A percentile compares a stretch with the other conserved stretches of the same genome.
phyloP scores from a whole-genome alignment of 2,329 filamentous ascomycete genomes.

The Beauveria sp. region DNA sequence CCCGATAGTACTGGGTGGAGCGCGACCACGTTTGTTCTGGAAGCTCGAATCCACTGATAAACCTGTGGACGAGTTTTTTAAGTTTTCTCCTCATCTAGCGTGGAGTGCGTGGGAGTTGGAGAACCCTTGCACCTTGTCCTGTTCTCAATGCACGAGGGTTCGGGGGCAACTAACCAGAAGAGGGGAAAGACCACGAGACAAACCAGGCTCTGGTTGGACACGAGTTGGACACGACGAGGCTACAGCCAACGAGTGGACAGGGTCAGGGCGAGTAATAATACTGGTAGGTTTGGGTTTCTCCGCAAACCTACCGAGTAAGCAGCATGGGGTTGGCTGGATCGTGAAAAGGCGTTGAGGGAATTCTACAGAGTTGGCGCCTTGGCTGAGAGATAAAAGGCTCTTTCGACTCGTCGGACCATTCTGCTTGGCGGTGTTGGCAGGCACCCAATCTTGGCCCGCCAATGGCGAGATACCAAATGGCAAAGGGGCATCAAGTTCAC shows the following conservation, averaged over 20 bases:
- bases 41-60: slow-evolving; percentile 4
- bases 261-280: no score
- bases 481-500: no score
- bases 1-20: neutral
- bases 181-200: no score
- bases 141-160: neutral
- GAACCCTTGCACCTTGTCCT: neutral
- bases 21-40: neutral
- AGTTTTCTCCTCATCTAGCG: neutral
- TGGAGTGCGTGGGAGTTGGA: neutral
- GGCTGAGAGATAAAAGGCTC: no score
- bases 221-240: no score
- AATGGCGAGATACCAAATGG: neutral
- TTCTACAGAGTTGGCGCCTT: no score
- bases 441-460: neutral
- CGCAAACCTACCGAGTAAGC: neutral
- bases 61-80: slow-evolving; percentile 1
- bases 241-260: no score
- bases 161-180: no score
- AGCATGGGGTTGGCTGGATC: neutral
- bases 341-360: neutral
- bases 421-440: neutral
- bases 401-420: neutral
- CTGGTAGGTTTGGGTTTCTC: neutral
- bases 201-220: no score